phyloP scores from a whole-genome alignment of 2,329 filamentous ascomycete genomes.

The Nothophaeocryptopus gaeumannii region DNA sequence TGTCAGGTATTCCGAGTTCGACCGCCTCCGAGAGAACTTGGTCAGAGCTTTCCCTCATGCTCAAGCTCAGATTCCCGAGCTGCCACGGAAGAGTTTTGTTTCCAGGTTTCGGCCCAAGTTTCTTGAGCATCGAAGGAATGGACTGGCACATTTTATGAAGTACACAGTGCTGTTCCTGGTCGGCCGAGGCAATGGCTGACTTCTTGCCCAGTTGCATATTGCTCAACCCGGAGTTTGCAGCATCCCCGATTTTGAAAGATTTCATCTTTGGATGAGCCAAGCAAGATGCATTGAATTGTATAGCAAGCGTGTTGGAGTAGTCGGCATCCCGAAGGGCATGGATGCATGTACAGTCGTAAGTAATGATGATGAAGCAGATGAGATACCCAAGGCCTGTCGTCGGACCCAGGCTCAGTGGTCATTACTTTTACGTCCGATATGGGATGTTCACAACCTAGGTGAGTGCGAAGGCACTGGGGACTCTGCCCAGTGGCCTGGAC shows the following conservation, averaged over 20 bases:
- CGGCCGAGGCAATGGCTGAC: slow-evolving; percentile 1
- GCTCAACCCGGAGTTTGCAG: slow-evolving; percentile 88
- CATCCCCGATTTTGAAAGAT: slow-evolving; percentile 85
- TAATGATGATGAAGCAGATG: too few relatives aligned
- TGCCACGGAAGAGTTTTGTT: slow-evolving; percentile 88
- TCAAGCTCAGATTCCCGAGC: slow-evolving; percentile 76
- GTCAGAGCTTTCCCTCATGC: slow-evolving; percentile 80
- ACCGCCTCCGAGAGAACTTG: slow-evolving; percentile 71
- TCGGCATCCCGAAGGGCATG: too few relatives aligned
- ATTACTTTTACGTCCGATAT: too few relatives aligned
- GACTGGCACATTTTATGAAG: slow-evolving; percentile 92
- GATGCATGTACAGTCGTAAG: too few relatives aligned
- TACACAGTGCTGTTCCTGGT: slow-evolving; percentile 46
- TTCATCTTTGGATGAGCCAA: slow-evolving; percentile 63
- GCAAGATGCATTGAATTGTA: too few relatives aligned
- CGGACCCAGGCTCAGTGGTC: too few relatives aligned
- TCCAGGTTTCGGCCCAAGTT: slow-evolving; percentile 77
- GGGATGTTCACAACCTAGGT: too few relatives aligned
- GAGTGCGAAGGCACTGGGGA: too few relatives aligned
- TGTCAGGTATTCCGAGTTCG: slow-evolving; percentile 83
- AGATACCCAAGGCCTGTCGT: too few relatives aligned
- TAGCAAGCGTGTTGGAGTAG: too few relatives aligned
- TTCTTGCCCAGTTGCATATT: slow-evolving; percentile 68
- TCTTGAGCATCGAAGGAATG: slow-evolving; percentile 76
- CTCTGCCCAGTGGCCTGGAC: too few relatives aligned